Evolutionary conservation across 2,329 filamentous ascomycete genomes (phyloP), one percentile per base, ranked within the genome.

Genomic region (Knufia petricola): DNA sequence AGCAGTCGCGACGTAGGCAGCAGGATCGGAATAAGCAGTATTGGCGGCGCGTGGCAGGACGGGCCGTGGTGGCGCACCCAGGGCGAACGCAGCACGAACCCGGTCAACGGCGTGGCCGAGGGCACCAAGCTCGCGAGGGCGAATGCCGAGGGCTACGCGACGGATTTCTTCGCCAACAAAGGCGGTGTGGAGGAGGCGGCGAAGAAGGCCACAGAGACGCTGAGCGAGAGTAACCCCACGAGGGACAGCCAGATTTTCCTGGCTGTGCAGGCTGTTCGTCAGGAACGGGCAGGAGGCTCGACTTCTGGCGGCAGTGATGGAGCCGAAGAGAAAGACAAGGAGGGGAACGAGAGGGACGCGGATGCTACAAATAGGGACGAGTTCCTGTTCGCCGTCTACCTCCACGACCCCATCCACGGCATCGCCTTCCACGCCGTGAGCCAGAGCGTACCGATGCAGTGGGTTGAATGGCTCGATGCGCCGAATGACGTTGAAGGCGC

Each of bases 181-280:
- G 90, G 89, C 26, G 90, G 90, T 1, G 66, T 95, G 2, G 84
- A 89, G 65, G 77, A 80, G 58, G 89, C 87, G 21, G 85, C 86
- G 52, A 80, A 84, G 60, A 79, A 85, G 48, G 88, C 88, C 0
- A 83, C 84, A 0, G 82, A 94, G 65, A 77, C 82, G 2, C 68
- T 94, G 34, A 87, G 80, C 66, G 87, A 94, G 64, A 78, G 75
- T 36, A 96, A 95, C 64, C 90, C 92, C 0, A 87, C 94, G 10
- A 80, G 92, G 50, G 94, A 84, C 61, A 94, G 86, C 51, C 87
- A 98, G 64, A 85, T 98, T 54, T 98, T 98, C 75, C 75, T 98
- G 26, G 81, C 89, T n/a, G 82, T 98, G 28, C 92, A 98, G 69
- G 87, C 92, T 8, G 79, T 96, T 59, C 76, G 72, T 45, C 77